These are phyloP conservation scores for Solanum dulcamara DNA, from an alignment of 257 asterid genomes.

Conservation along the genomic window DNA sequence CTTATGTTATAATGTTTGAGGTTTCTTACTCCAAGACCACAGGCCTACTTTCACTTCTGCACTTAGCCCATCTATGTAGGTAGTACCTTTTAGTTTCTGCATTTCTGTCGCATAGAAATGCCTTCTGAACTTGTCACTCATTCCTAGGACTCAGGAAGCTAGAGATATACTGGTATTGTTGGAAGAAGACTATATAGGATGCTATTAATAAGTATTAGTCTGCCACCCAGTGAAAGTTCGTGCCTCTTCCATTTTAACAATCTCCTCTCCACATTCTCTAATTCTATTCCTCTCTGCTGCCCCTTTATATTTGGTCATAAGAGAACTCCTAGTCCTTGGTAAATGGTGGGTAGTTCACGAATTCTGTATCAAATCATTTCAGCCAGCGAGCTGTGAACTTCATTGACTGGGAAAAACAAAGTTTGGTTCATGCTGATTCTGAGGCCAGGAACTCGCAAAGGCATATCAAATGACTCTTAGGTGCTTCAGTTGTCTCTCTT, in stretches of 20 bases:
- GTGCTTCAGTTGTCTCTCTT: neutral
- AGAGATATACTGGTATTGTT: neutral
- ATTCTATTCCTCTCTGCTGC: neutral
- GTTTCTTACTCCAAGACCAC: neutral
- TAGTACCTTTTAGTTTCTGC: neutral
- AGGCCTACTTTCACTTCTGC: neutral
- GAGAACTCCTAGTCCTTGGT: neutral
- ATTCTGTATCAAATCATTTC: neutral
- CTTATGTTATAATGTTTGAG: neutral
- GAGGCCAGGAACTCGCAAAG: neutral
- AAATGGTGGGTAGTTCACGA: neutral
- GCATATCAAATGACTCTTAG: neutral
- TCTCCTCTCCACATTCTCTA: neutral
- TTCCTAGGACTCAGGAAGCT: neutral
- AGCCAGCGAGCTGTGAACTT: neutral
- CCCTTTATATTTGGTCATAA: neutral
- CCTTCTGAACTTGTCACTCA: neutral
- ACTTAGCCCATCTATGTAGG: neutral
- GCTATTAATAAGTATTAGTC: neutral
- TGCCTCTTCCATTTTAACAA: neutral
- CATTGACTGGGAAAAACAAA: neutral
- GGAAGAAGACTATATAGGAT: neutral
- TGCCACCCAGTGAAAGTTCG: neutral
- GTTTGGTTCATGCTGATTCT: neutral
- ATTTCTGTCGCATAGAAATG: neutral